phyloP scores from a whole-genome alignment of 2,329 filamentous ascomycete species.

The Boeremia exigua region DNA sequence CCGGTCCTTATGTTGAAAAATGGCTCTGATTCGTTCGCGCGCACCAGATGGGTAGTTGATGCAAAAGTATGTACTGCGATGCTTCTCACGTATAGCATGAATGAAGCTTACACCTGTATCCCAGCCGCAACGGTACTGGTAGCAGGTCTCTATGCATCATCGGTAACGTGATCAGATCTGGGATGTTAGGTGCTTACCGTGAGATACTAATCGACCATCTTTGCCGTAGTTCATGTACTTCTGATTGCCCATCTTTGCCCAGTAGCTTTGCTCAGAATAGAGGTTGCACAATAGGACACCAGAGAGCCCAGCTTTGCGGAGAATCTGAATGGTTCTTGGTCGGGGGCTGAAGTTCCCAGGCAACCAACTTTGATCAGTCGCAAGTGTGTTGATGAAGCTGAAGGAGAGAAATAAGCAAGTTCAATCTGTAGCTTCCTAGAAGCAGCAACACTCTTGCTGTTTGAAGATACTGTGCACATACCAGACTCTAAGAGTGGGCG shows the following conservation, averaged over 20 bases:
- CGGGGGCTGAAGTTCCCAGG: not conserved
- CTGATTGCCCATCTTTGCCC: conserved; percentile 37
- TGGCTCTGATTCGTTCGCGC: not conserved
- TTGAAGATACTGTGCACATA: not conserved
- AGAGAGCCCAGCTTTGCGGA: not conserved
- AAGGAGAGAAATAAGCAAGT: not conserved
- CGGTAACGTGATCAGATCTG: too few relatives aligned
- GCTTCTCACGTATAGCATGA: conserved; percentile 22
- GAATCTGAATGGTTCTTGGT: not conserved
- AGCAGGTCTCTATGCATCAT: conserved; percentile 20
- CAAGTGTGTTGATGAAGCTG: conserved; percentile 4
- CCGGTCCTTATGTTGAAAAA: conserved; percentile 1
- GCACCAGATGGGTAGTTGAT: conserved; percentile 5
- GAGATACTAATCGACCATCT: not conserved
- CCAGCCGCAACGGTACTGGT: conserved; percentile 33
- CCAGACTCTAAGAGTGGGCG: not conserved
- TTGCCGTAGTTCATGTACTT: conserved; percentile 11
- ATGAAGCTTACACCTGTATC: conserved; percentile 26
- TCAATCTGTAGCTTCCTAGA: not conserved
- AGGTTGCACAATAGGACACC: conserved; percentile 13
- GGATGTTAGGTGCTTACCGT: not conserved
- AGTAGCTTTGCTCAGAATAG: conserved; percentile 21
- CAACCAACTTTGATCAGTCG: not conserved
- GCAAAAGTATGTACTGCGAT: conserved; percentile 6
- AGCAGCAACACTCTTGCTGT: not conserved